phyloP scores from a whole-genome alignment of 139 green algal genomes.

The Ettlia oleoabundans region DNA sequence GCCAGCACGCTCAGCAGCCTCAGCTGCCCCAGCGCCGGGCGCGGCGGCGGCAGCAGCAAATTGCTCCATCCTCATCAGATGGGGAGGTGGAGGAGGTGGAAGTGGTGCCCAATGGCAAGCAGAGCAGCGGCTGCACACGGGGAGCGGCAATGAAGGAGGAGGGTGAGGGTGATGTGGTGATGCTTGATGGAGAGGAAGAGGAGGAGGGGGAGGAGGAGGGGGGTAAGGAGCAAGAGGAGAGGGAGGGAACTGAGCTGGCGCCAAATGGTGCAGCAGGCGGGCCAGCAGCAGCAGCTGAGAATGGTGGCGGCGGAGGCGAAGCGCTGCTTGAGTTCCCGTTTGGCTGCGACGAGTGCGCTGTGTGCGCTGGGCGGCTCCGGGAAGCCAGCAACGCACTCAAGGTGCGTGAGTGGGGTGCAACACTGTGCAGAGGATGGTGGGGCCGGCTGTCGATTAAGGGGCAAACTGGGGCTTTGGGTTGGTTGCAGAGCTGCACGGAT shows the following conservation, averaged over 20 bases:
- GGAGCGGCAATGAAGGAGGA: background rate
- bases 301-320: background rate
- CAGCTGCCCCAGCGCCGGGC: background rate
- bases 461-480: too few relatives aligned
- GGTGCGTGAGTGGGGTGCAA: background rate
- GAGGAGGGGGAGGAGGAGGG: background rate
- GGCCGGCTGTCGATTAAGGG: too few relatives aligned
- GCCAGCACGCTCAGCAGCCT: background rate
- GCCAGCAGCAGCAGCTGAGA: background rate
- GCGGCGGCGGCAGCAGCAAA: background rate
- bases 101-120: background rate
- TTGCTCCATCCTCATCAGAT: background rate
- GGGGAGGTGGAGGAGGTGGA: background rate
- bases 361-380: conserved; percentile 33
- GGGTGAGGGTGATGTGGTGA: background rate
- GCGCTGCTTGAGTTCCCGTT: conserved; percentile 31
- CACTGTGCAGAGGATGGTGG: background rate
- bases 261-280: background rate
- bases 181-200: background rate
- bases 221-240: background rate
- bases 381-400: conserved; percentile 16
- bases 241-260: background rate
- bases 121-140: background rate
- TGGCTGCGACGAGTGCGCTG: conserved; percentile 33
- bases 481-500: too few relatives aligned